Evolutionary conservation across 2,329 filamentous ascomycete species (phyloP), one percentile per base, ranked within the genome.

Genomic region (Anthostomella pinea): DNA sequence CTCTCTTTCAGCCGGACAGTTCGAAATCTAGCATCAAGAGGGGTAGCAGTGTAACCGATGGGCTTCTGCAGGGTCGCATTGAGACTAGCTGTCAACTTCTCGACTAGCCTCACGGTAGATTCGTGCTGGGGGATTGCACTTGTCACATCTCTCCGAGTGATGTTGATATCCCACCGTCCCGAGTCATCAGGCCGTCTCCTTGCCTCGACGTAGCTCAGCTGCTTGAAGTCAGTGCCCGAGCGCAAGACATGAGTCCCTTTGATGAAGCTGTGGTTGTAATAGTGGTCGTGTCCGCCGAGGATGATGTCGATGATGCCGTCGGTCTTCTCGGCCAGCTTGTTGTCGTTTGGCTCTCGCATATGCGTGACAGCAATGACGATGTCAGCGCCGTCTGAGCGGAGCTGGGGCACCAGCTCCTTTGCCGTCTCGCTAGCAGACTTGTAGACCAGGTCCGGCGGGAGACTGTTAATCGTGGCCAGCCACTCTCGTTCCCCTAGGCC

Each of bases 151-250:
- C 85, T 74, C 16, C 87, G 76, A 46, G 73, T 72, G 43, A 95
- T 91, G 44, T 83, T 78, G 49, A 94, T 83, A 46, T 91, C 79
- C 88, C 88, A 95, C 13, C 74, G 73, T 11, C 53, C 56, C 11
- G 57, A 46, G 13, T 56, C 52, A 54, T 67, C 51, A 45, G 56
- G 3, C 61, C 68, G 19, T 15, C 78, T 72, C 50, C 86, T 77
- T 2, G 79, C 85, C 60, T 95, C 87, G 34, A 96, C 75, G 56
- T 95, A 95, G 57, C 86, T 93, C 21, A 95, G 69, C 58, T 96
- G 86, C 64, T 93, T 94, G 66, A 95, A 96, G 60, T 96, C 90
- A 13, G 83, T 87, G 1, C 90, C 89, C 0, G 87, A 94, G 2
- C 90, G 79, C n/a, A 96, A 68, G 3, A 95, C 78, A 53, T 95